Evolutionary conservation across 192 early-diverging fungal species (phyloP).

Genomic region (Phycomyces blakesleeanus): DNA sequence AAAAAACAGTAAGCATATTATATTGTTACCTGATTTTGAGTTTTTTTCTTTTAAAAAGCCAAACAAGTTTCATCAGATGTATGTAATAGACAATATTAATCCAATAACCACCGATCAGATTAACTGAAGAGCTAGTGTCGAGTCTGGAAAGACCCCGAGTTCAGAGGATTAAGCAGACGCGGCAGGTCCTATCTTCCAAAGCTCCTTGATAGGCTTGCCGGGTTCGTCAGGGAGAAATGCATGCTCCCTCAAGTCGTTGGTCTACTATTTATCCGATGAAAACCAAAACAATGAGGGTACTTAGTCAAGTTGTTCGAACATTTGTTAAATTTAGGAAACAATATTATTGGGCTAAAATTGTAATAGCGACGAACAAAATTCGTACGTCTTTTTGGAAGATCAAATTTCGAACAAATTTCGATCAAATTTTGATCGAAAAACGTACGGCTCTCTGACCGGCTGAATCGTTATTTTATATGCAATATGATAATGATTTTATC

Average conservation of each 20-base stretch:
- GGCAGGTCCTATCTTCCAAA: conserved; percentile 14
- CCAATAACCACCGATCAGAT: conserved; percentile 12
- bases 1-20: conserved; percentile 9
- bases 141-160: conserved; percentile 12
- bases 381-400: too few species aligned
- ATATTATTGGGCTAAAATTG: too few species aligned
- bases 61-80: conserved; percentile 13
- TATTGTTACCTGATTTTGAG: conserved; percentile 13
- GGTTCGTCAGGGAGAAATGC: conserved; percentile 9
- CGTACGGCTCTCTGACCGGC: too few species aligned
- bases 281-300: too few species aligned
- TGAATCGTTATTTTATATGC: too few species aligned
- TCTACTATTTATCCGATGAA: too few species aligned
- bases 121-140: conserved; percentile 16
- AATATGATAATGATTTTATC: too few species aligned
- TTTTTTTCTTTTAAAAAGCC: conserved; percentile 5
- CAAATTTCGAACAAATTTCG: too few species aligned
- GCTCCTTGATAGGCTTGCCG: conserved; percentile 13
- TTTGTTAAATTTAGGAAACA: too few species aligned
- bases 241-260: conserved; percentile 16
- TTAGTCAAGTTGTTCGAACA: too few species aligned
- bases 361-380: too few species aligned
- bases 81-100: conserved; percentile 13
- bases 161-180: conserved; percentile 13
- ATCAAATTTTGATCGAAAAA: too few species aligned